phyloP scores from a whole-genome alignment of 2,329 filamentous ascomycete species.

The Venturia carpophila region DNA sequence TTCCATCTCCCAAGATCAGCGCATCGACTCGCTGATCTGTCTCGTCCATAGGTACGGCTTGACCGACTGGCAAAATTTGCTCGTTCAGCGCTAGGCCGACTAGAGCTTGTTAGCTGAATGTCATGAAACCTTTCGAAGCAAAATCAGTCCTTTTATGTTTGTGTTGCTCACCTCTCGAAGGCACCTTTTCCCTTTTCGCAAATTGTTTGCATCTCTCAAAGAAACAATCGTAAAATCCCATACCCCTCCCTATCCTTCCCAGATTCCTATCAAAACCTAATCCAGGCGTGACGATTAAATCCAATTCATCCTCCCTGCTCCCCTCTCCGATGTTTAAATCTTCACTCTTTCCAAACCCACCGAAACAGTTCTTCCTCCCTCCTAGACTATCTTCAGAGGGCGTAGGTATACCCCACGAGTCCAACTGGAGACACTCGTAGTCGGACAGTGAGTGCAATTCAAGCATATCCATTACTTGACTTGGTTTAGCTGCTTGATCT shows the following conservation, averaged over 20 bases:
- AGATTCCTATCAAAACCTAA: conserved; percentile 78
- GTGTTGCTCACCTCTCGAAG: conserved; percentile 9
- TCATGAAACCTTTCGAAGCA: not conserved
- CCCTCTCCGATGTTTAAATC: conserved; percentile 29
- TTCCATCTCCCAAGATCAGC: conserved; percentile 64
- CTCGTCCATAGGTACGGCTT: conserved; percentile 63
- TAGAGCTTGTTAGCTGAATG: conserved; percentile 25
- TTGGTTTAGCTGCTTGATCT: conserved; percentile 29
- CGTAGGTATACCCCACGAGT: conserved; percentile 94
- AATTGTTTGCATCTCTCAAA: conserved; percentile 59
- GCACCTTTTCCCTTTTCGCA: conserved; percentile 20
- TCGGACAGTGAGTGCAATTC: conserved; percentile 64
- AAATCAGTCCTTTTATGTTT: not conserved
- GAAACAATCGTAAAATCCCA: conserved; percentile 95
- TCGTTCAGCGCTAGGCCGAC: conserved; percentile 79
- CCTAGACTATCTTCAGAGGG: conserved; percentile 58
- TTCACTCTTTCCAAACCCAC: conserved; percentile 45
- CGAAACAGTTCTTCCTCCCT: conserved; percentile 64
- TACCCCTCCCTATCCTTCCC: conserved; percentile 81
- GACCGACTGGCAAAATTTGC: conserved; percentile 62
- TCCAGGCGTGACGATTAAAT: conserved; percentile 85
- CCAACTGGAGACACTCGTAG: conserved; percentile 66
- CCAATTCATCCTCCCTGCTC: conserved; percentile 46
- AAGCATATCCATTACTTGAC: conserved; percentile 88
- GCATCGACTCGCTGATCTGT: conserved; percentile 77